phyloP scores from a whole-genome alignment of 805 yeast genomes.

The Sugiyamaella boreocaroliniensis region DNA sequence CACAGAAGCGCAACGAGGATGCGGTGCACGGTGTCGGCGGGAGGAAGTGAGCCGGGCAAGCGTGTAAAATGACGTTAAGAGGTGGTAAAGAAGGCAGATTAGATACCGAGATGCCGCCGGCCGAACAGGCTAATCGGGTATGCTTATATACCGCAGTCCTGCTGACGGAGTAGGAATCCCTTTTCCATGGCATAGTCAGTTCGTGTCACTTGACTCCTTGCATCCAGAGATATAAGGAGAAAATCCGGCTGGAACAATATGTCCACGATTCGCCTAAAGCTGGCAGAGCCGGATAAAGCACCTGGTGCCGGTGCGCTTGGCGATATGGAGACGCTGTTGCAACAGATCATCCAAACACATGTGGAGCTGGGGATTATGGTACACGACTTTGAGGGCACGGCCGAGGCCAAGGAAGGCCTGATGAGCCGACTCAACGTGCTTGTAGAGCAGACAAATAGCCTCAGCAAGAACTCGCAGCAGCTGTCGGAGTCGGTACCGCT shows the following conservation, averaged over 20 bases:
- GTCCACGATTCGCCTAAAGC: neutral
- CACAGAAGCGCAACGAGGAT: neutral
- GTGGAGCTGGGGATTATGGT: slow-evolving; percentile 86
- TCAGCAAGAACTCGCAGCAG: slow-evolving; percentile 9
- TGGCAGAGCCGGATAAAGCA: neutral
- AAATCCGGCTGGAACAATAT: too few relatives aligned
- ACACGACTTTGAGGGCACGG: slow-evolving; percentile 89
- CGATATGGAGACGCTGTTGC: slow-evolving; percentile 33
- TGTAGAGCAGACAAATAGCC: slow-evolving; percentile 11
- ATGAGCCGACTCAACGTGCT: slow-evolving; percentile 27
- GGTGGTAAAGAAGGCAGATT: too few relatives aligned
- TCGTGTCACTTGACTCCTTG: too few relatives aligned
- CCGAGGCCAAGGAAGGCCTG: slow-evolving; percentile 60
- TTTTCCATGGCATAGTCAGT: too few relatives aligned
- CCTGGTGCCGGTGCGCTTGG: neutral
- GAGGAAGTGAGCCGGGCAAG: too few relatives aligned
- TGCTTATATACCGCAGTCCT: too few relatives aligned
- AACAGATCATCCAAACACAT: slow-evolving; percentile 65
- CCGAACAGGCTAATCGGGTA: too few relatives aligned
- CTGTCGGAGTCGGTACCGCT: slow-evolving; percentile 17
- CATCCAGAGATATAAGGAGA: too few relatives aligned
- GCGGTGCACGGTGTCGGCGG: too few relatives aligned
- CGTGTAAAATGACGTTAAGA: too few relatives aligned
- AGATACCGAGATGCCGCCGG: too few relatives aligned
- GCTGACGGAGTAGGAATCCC: too few relatives aligned